Base-by-base conservation (phyloP, 441 rosid species). In the Kokia cookei region DNA sequence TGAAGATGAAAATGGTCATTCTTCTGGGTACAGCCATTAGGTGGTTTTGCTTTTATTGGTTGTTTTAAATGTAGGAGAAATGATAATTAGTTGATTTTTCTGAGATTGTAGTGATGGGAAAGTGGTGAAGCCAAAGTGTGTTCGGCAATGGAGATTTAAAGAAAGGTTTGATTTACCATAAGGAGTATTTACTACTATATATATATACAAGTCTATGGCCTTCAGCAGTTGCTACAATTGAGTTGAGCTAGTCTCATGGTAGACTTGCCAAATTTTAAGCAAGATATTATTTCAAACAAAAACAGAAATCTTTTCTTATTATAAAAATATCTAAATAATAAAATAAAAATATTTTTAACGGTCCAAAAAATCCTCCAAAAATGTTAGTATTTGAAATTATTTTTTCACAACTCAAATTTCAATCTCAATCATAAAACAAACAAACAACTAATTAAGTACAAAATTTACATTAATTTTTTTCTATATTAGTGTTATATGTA, bases 11-110 rank as follows among this genome's bases (percentile, higher is more conserved):
- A 4, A 69, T 26, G 22, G 55, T 6, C 54, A 65, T 53, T 72
- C 81, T 59, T 72, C 78, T 76, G 2, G 82, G 17, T n/a, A 65
- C 14, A 12, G 75, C 78, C 85, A 80, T 82, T 60, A 13, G 59
- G 11, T 17, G 15, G 0, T 50, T 15, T 45, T 45, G 11, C 48
- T 62, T 67, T 4, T 29, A 10, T 13, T 12, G 0, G 0, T 12
- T 47, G 1, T 7, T 14, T 7, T 11, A 7, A 26, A 13, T 35
- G 22, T 37, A 3, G 11, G 4, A 15, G n/a, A 65, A 13, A 32
- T 4, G 70, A 29, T 65, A 19, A 7, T 37, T 5, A 32, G 37
- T 37, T 8, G 2, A 12, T 69, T 27, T 37, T 45, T 27, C 57
- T 43, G 51, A 17, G 15, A 51, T 14, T 45, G 47, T 32, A 10